Conservation (phyloP, 176 grass and related monocot genomes). For the Musa itinerans region DNA sequence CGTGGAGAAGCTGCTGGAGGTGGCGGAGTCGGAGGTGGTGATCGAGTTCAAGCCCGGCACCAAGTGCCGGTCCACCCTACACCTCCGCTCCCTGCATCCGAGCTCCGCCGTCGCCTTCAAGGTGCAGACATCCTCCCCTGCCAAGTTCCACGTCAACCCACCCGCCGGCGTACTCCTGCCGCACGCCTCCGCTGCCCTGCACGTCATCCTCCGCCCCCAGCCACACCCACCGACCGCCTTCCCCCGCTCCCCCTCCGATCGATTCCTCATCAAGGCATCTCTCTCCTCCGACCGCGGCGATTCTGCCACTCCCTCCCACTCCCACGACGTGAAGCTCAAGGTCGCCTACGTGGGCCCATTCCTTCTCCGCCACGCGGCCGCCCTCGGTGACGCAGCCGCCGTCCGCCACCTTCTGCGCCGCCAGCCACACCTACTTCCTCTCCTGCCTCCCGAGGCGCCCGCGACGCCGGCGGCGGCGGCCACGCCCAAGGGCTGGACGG, state of each 20-base stretch:
- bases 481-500: slow-evolving; percentile 36
- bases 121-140: slow-evolving; percentile 79
- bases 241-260: slow-evolving; percentile 72
- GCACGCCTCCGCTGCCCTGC: slow-evolving; percentile 47
- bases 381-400: slow-evolving; percentile 35
- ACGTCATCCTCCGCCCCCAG: slow-evolving; percentile 83
- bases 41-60: slow-evolving; percentile 68
- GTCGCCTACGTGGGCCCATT: slow-evolving; percentile 69
- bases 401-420: slow-evolving; percentile 58
- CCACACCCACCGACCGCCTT: slow-evolving; percentile 43
- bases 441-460: slow-evolving; percentile 29
- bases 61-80: slow-evolving; percentile 70
- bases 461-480: not conserved
- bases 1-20: slow-evolving; percentile 44
- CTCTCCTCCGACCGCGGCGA: slow-evolving; percentile 43
- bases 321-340: slow-evolving; percentile 41
- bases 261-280: slow-evolving; percentile 81
- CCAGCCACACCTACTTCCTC: slow-evolving; percentile 56
- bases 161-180: slow-evolving; percentile 55
- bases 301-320: not conserved
- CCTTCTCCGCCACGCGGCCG: slow-evolving; percentile 46
- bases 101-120: slow-evolving; percentile 67
- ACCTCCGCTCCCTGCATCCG: slow-evolving; percentile 53
- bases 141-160: slow-evolving; percentile 93
- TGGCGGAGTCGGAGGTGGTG: slow-evolving; percentile 53